Percentiles rank a stretch among this genome's conserved stretches.
These are phyloP conservation scores for Eragrostis curvula DNA, from an alignment of 176 grass and related monocot species.

Conservation along the genomic window DNA sequence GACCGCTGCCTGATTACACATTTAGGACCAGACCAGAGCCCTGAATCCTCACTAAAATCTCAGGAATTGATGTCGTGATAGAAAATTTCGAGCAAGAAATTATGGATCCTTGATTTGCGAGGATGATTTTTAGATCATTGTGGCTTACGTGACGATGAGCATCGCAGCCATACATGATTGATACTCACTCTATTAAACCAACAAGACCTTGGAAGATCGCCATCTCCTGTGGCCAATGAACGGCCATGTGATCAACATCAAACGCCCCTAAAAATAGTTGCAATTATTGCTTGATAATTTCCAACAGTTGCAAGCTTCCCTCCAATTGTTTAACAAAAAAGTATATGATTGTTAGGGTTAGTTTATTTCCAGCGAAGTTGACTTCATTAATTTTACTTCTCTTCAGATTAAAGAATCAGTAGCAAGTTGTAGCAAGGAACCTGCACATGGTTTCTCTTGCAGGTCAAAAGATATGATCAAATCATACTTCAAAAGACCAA, in stretches of 20 bases:
- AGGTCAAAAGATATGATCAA: constrained; percentile 35
- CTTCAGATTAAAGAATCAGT: constrained; percentile 4
- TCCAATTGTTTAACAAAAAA: neutral
- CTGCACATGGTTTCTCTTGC: constrained; percentile 30
- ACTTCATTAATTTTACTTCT: constrained; percentile 9
- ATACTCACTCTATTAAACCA: neutral
- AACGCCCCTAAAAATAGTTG: neutral
- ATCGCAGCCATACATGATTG: constrained; percentile 22
- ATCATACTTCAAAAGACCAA: constrained; percentile 21
- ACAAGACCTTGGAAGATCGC: constrained; percentile 33
- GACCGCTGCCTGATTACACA: constrained; percentile 25
- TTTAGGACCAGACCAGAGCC: neutral
- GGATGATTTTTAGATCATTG: constrained; percentile 24
- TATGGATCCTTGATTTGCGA: constrained; percentile 11
- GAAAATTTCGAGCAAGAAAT: neutral
- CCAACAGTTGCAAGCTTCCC: constrained; percentile 27
- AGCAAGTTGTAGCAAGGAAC: neutral
- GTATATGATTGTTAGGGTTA: neutral
- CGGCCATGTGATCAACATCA: constrained; percentile 38
- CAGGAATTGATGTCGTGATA: constrained; percentile 33
- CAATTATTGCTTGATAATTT: constrained; percentile 40
- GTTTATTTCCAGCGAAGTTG: constrained; percentile 41
- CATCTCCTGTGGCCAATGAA: constrained; percentile 42
- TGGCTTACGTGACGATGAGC: constrained; percentile 34
- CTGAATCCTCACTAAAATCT: constrained; percentile 30